These are phyloP conservation scores for Nematodospora anomalae DNA, from an alignment of 1,139 yeast genomes.

Conservation along the genomic window DNA sequence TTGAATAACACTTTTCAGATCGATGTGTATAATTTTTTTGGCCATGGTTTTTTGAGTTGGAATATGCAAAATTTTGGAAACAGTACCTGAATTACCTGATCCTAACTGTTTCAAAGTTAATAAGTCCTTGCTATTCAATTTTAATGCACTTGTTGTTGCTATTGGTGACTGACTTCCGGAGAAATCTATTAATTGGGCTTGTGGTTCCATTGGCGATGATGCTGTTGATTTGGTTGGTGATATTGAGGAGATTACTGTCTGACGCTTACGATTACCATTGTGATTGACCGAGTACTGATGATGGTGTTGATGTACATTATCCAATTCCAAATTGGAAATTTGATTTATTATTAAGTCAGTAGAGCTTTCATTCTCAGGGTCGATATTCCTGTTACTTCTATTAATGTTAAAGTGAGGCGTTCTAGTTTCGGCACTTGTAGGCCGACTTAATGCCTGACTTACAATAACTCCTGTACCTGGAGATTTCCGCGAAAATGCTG, in stretches of 20 bases:
- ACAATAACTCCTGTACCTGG: conserved; percentile 10
- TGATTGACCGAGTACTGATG: conserved; percentile 2
- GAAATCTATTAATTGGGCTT: conserved; percentile 4
- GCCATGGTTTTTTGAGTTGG: conserved; percentile 93
- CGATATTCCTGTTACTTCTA: conserved; percentile 27
- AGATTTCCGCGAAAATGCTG: conserved; percentile 6
- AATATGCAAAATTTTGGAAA: conserved; percentile 80
- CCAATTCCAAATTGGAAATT: conserved; percentile 30
- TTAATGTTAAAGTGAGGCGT: conserved; percentile 16
- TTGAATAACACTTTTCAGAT: conserved; percentile 76
- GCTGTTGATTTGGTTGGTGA: conserved; percentile 43
- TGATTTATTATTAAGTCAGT: conserved; percentile 29
- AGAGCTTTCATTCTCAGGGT: conserved; percentile 30
- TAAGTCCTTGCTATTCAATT: conserved; percentile 66
- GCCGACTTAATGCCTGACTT: conserved; percentile 13
- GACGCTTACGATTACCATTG: conserved; percentile 28
- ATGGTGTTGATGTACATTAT: conserved; percentile 10
- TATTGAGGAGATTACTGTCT: conserved; percentile 45
- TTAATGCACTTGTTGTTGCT: conserved; percentile 40
- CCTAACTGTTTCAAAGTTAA: conserved; percentile 79
- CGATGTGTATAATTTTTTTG: conserved; percentile 82
- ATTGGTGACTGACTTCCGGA: conserved; percentile 29
- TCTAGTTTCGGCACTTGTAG: conserved; percentile 8
- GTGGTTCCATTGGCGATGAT: conserved; percentile 21
- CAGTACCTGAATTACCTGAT: conserved; percentile 93